Evolutionary conservation across 768 basidiomycete species (phyloP), one percentile per base, ranked within the genome.

Genomic region (Tremella yokohamensis): DNA sequence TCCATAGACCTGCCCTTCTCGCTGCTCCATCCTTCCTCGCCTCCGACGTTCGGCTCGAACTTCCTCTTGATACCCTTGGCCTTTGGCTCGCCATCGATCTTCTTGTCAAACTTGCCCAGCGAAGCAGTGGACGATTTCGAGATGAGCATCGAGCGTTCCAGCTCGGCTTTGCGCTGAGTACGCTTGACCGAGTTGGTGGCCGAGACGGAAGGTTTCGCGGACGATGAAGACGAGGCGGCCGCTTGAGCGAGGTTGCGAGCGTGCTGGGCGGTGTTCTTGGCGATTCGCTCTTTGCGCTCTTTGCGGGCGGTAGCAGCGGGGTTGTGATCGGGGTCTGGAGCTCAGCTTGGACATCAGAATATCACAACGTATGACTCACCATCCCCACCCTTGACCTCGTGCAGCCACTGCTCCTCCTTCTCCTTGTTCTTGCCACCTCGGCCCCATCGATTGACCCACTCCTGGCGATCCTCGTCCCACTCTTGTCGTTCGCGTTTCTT

Each of bases 401-500:
- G 85, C 57, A 94, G 81, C 93, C 94, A 98, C 74, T 91, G 87
- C 7, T 83, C 83, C 79, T 96, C 90, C 18, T 78, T 76, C 62
- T 90, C 82, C 79, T 84, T 92, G 73, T 97, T 98, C 81, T 90
- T 91, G 8, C 91, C 80, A 54, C 73, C 79, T 54, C 83, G 82
- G 0, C 96, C 93, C 93, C 93, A 98, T 45, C 89, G 81, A 58
- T 85, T 82, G 3, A 93, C 87, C 87, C 89, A 98, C 16, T 87
- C 88, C 76, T 96, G 90, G 72, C 82, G 84, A 76, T 94, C 92
- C 68, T 98, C 93, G 76, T 98, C 92, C 89, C 89, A 98, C 3
- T 85, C 83, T 66, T 85, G 85, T 79, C 83, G 87, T 12, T 94
- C 90, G 45, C 83, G 83, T 49, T 79, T 82, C 70, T 79, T 84